Evolutionary conservation across 2,329 filamentous ascomycete species (phyloP), one percentile per base, ranked within the genome.

Genomic region (Berkeleyomyces basicola): DNA sequence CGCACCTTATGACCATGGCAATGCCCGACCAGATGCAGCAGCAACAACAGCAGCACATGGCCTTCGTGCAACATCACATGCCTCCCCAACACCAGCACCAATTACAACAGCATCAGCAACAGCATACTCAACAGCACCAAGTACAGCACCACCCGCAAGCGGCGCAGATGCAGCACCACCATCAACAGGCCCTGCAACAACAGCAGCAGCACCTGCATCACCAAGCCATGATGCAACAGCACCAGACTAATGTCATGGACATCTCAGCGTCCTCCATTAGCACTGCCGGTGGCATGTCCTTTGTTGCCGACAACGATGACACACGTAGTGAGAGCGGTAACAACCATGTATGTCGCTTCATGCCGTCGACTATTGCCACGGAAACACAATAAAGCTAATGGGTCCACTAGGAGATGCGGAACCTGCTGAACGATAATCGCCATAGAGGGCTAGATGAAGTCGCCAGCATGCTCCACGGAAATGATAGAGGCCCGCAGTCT

Each of bases 401-500:
- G 64, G 37, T 36, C 16, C 31, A 9, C 23, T 10, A 64, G 63
- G 88, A 92, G 71, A 84, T 92, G 79, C 81, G 87, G 51, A 85
- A 88, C 69, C 77, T 92, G 59, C 86, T 89, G 66, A 75, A 78
- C n/a, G 77, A 79, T 63, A 90, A 90, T 70, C 82, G 82, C 66
- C 79, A 83, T 66, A 82, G 87, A 40, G 79, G 74, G 39, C 73
- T 92, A 36, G 81, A 83, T 67, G 87, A 91, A 7, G 84, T 92
- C 14, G 88, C 88, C 2, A 77, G 79, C 42, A 86, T 91, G 71
- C 79, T 91, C 36, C 86, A 90, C 67, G 85, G 85, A 53, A 90
- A 89, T 67, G 88, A 92, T 70, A 80, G 87, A 61, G 88, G 87
- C 0, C 86, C 88, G 10, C 87, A 89, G 71, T 88, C 88, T 1